Evolutionary conservation across 208 protist species (phyloP), one percentile per base, ranked within the genome.

Genomic region (Leishmania mexicana): DNA sequence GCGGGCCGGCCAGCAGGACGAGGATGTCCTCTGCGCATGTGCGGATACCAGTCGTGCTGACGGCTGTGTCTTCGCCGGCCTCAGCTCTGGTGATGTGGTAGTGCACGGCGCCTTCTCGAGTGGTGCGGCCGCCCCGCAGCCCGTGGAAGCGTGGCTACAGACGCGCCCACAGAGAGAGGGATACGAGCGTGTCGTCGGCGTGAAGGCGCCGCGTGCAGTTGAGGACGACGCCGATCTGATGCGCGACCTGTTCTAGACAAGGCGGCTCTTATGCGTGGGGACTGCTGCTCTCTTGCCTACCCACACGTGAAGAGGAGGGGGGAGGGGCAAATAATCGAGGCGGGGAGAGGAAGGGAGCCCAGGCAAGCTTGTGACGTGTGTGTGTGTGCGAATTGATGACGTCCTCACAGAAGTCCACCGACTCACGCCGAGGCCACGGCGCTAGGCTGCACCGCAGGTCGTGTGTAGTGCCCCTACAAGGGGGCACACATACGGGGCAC

Each of bases 21-120:
- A 94, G 85, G 91, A 96, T 62, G 93, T 93, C 51, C 81, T 95
- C 21, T 89, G 88, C 79, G 83, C 89, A 11, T 88, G 85, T 31
- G 84, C 87, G 3, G 91, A 94, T 38, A n/a, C 78, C 10, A 87
- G 79, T 54, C 70, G 78, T 13, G 21, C 38, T 3, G 82, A 85
- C 28, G 89, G 87, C 13, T 79, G 84, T 65, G 45, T 95, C 31
- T 96, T 89, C 79, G 91, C 89, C 28, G 93, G 93, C 19, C 84
- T 94, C 38, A 88, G 88, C 77, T 88, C 58, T 21, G 91, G 93
- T 1, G 88, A 91, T 42, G 91, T 96, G 24, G 85, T 90, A 38
- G 93, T 90, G 83, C 84, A 87, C 11, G 38, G 58, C 28, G 77
- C 79, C 79, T 68, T 79, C 70, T n/a, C 67, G 7, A 35, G 15